Evolutionary conservation across 495 filamentous ascomycete genomes (phyloP), one percentile per base, ranked within the genome.

Genomic region (Trichoderma erinaceum): DNA sequence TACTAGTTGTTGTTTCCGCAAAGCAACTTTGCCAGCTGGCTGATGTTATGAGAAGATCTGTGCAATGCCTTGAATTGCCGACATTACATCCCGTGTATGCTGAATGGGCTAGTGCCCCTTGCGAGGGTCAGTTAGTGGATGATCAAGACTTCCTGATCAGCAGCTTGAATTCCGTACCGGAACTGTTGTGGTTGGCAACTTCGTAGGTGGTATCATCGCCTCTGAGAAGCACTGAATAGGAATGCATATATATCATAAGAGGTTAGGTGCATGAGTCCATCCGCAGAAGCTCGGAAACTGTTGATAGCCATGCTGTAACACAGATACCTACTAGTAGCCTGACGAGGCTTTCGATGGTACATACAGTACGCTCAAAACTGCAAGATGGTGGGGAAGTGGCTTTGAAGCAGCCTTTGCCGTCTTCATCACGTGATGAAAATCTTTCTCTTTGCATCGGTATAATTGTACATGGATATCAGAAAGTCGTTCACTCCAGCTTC

Each of bases 141-240:
- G 56, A 23, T 61, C 56, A 61, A 61, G 12, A 32, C 56, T 32
- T 61, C 56, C 25, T 25, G 25, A 25, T 61, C 25, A 61, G 56
- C 25, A 61, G 27, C 56, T 32, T 61, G 56, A 29, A 61, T 61
- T 10, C 25, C 56, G 27, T 61, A 25, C 56, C 35, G 56, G 25
- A 11, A 18, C 56, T 7, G 27, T 61, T 21, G 25, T 35, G 56
- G 10, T 10, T 4, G 48, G n/a, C 48, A 23, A 52, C 18, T 23
- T 52, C 4, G 29, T 29, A 29, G 4, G 29, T 29, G 46, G 46
- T 21, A 16, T 21, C 46, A n/a, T n/a, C 46, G 46, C 15, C 46
- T 50, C 46, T 4, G 46, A 50, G 16, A 50, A 50, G 18, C 46
- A 11, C 41, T 44, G 48, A 29, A 1, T 0, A 13, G 25, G 21